phyloP scores from a whole-genome alignment of 2,329 filamentous ascomycete species.

The Epicoccum sorghinum region DNA sequence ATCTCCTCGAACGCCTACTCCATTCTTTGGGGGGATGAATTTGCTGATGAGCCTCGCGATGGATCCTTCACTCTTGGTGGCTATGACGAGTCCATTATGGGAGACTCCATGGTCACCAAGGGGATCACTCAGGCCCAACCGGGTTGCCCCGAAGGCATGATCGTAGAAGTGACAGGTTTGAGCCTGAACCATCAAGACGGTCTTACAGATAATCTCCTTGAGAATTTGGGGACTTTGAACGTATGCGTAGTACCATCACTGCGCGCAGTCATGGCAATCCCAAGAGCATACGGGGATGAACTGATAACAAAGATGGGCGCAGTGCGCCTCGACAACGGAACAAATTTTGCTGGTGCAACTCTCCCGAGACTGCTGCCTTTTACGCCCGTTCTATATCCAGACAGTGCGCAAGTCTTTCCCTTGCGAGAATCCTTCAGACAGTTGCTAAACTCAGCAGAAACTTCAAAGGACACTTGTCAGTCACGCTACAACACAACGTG shows the following conservation, averaged over 20 bases:
- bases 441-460: neutral
- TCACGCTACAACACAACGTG: neutral
- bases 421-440: neutral
- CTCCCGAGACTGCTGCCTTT: neutral
- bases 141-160: constrained; percentile 12
- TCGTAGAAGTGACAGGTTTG: constrained; percentile 10
- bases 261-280: constrained; percentile 12
- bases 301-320: constrained; percentile 6
- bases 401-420: neutral
- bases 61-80: constrained; percentile 16
- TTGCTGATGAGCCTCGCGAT: constrained; percentile 12
- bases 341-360: neutral
- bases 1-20: constrained; percentile 15
- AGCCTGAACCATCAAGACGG: neutral
- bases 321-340: neutral
- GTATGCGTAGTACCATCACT: constrained; percentile 12
- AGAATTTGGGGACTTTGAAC: neutral
- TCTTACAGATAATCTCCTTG: neutral
- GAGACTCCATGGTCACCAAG: constrained; percentile 1
- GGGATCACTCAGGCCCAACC: neutral
- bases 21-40: constrained; percentile 16
- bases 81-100: constrained; percentile 8
- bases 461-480: neutral
- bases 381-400: neutral
- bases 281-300: constrained; percentile 7